phyloP scores from a whole-genome alignment of 164 flowering plant species.

The Dillenia turbinata region DNA sequence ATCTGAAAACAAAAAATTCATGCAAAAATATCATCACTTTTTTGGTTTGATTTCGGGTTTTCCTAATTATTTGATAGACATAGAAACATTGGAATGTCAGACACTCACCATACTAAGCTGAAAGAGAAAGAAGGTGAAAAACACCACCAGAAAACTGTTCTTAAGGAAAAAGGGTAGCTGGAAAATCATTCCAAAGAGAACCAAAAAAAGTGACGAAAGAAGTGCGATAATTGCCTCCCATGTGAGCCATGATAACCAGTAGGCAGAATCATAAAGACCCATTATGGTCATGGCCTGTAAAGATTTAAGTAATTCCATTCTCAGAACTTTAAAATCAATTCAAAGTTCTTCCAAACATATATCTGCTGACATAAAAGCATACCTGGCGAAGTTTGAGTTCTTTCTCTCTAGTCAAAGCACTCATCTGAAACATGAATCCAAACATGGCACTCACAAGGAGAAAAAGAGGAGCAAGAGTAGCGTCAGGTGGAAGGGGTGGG shows the following conservation, averaged over 20 bases:
- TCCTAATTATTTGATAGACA: background rate
- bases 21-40: background rate
- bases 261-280: constrained; percentile 96
- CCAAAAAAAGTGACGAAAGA: constrained; percentile 64
- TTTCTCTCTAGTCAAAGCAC: constrained; percentile 73
- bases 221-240: constrained; percentile 75
- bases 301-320: too few relatives aligned
- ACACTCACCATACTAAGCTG: constrained; percentile 85
- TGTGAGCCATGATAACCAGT: constrained; percentile 93
- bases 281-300: constrained; percentile 90
- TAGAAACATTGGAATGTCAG: background rate
- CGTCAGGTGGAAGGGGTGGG: constrained; percentile 26
- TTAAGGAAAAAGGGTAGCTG: constrained; percentile 86
- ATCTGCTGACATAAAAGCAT: background rate
- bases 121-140: constrained; percentile 82
- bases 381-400: constrained; percentile 99
- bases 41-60: background rate
- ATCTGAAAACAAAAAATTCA: constrained; percentile 36
- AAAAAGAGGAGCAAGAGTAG: constrained; percentile 64
- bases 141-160: constrained; percentile 72
- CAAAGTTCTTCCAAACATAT: too few relatives aligned
- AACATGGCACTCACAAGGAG: constrained; percentile 95
- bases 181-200: constrained; percentile 94
- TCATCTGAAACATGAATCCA: constrained; percentile 79
- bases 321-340: too few relatives aligned